Percentiles rank a stretch among this genome's conserved stretches.
Conservation (phyloP, 2,329 filamentous ascomycete species). For the Alternaria brassicicola region DNA sequence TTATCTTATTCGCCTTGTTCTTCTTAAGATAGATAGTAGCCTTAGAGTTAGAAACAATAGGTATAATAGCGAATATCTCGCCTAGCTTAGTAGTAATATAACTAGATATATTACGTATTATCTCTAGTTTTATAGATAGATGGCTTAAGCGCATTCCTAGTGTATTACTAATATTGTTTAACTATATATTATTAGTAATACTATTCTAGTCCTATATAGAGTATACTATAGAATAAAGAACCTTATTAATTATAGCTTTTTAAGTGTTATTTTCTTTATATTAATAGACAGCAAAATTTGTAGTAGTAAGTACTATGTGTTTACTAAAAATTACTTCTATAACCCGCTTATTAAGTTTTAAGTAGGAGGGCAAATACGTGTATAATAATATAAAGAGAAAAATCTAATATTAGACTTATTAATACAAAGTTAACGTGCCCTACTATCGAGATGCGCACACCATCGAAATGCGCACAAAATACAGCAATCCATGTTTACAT, state of each 20-base stretch:
- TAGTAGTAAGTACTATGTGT: not conserved
- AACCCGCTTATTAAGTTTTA: not conserved
- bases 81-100: not conserved
- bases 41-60: not conserved
- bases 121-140: slow-evolving; percentile 1
- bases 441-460: no score
- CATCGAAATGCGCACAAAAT: no score
- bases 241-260: not conserved
- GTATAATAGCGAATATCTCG: not conserved
- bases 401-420: not conserved
- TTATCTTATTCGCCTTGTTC: not conserved
- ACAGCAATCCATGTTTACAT: no score
- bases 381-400: not conserved
- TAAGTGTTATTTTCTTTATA: not conserved
- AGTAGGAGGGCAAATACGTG: not conserved
- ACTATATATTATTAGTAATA: not conserved
- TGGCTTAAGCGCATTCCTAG: not conserved
- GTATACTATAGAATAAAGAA: not conserved
- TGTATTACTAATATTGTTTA: not conserved
- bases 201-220: not conserved
- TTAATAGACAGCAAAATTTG: not conserved
- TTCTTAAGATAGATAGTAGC: slow-evolving; percentile 1
- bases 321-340: not conserved
- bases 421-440: not conserved
- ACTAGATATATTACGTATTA: not conserved